Evolutionary conservation across 306 rosid species (phyloP), one percentile per base, ranked within the genome.

Genomic region (Trifolium subterraneum): DNA sequence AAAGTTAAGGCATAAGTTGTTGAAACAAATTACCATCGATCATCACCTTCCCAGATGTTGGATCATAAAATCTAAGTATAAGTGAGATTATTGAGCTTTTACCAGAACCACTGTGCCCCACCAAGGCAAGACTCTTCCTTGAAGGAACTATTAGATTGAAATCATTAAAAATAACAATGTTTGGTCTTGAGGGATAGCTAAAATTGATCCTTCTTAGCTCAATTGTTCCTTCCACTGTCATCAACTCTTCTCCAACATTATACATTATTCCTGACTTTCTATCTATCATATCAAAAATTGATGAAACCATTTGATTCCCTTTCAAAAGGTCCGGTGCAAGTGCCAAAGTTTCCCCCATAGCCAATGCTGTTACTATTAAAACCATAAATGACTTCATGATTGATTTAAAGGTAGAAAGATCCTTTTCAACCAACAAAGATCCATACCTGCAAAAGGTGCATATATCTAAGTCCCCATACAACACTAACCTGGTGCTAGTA

Each of bases 61-160:
- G 93, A 86, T 93, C 96, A n/a, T 90, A 93, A 82, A 90, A 93
- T 74, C 97, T 77, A 78, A 90, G 92, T 19, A 89, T 87, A 15
- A 93, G 88, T 33, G 97, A 84, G 58, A 90, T 80, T 58, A 93
- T 91, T 16, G 98, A 87, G 88, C 98, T 93, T 86, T 93, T 93
- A 14, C 98, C 98, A 6, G 96, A 90, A 9, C 98, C 98, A 77
- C 98, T 93, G 42, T 87, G 98, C 15, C 98, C 98, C 52, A 90
- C 98, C 15, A 93, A 80, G 19, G 98, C 98, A 76, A 90, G 74
- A 71, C 86, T 84, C 73, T 76, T 87, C 8, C 97, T 90, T 27
- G 90, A 75, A 25, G 82, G 84, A 52, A 93, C 91, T 78, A 14
- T 84, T 2, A 93, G 82, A 51, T 80, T 89, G 74, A 90, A 89